phyloP scores from a whole-genome alignment of 192 early-diverging fungal genomes.

The Podila epigama region DNA sequence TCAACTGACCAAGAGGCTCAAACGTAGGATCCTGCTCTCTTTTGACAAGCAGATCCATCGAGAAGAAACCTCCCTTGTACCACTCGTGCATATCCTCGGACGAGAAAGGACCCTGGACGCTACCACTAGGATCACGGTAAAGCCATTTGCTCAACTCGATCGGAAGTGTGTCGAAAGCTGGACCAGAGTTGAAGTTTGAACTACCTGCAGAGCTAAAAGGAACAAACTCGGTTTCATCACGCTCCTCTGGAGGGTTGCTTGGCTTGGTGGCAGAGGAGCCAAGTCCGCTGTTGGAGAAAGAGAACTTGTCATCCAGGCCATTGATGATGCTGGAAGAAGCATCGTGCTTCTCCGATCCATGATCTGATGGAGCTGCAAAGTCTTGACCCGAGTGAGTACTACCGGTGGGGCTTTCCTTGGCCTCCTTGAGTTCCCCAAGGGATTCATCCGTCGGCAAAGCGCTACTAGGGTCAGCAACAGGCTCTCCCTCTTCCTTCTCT shows the following conservation, averaged over 20 bases:
- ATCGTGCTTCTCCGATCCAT: constrained; percentile 11
- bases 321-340: constrained; percentile 4
- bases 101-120: constrained; percentile 87
- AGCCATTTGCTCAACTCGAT: constrained; percentile 69
- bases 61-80: constrained; percentile 89
- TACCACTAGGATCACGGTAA: constrained; percentile 86
- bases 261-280: not conserved
- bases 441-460: not conserved
- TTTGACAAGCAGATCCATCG: constrained; percentile 79
- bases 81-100: constrained; percentile 95
- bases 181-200: not conserved
- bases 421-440: not conserved
- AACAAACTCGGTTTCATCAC: constrained; percentile 23
- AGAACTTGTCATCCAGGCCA: not conserved
- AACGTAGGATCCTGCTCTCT: constrained; percentile 79
- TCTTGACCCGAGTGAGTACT: constrained; percentile 6
- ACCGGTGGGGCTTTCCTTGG: not conserved
- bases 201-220: constrained; percentile 2
- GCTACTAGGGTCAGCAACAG: not conserved
- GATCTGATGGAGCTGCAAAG: constrained; percentile 2
- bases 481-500: constrained; percentile 33
- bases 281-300: not conserved
- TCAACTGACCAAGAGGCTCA: constrained; percentile 77
- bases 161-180: constrained; percentile 9
- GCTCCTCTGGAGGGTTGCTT: not conserved